phyloP scores from a whole-genome alignment of 2,329 filamentous ascomycete genomes.

The Aspergillus intermedius region DNA sequence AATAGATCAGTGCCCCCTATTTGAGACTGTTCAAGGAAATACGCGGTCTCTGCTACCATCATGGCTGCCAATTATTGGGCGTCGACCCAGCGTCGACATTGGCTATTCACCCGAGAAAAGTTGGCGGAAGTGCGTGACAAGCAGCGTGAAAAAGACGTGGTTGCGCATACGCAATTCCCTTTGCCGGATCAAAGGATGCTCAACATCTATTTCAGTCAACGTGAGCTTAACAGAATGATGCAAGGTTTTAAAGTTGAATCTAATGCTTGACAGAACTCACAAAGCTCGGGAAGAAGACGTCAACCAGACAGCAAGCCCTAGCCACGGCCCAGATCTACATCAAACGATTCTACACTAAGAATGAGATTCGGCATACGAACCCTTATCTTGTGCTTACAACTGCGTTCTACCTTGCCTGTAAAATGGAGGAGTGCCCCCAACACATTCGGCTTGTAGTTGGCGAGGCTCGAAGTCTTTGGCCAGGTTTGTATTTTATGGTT shows the following conservation, averaged over 20 bases:
- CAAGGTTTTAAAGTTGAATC: not conserved
- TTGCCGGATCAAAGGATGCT: conserved; percentile 75
- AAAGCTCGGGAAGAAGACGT: conserved; percentile 76
- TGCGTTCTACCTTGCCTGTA: conserved; percentile 88
- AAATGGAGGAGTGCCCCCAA: conserved; percentile 96
- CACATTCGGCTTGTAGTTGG: conserved; percentile 86
- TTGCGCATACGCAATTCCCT: conserved; percentile 69
- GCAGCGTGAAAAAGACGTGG: conserved; percentile 69
- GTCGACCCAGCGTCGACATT: conserved; percentile 82
- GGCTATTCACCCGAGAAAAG: conserved; percentile 82
- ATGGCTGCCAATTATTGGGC: conserved; percentile 98
- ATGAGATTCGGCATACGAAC: conserved; percentile 88
- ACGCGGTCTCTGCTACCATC: not conserved
- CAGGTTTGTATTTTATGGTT: conserved; percentile 43
- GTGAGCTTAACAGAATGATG: conserved; percentile 46
- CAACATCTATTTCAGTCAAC: conserved; percentile 86
- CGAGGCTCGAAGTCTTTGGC: conserved; percentile 80
- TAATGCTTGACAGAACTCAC: conserved; percentile 56
- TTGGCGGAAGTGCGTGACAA: conserved; percentile 67
- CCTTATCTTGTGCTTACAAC: conserved; percentile 91
- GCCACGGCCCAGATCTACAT: conserved; percentile 93
- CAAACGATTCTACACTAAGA: conserved; percentile 84
- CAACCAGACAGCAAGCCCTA: conserved; percentile 80
- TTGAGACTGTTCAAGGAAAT: too few relatives aligned
- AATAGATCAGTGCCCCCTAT: too few relatives aligned